Evolutionary conservation across 371 early-diverging fungal species (phyloP).

Genomic region (Mortierella sp.): DNA sequence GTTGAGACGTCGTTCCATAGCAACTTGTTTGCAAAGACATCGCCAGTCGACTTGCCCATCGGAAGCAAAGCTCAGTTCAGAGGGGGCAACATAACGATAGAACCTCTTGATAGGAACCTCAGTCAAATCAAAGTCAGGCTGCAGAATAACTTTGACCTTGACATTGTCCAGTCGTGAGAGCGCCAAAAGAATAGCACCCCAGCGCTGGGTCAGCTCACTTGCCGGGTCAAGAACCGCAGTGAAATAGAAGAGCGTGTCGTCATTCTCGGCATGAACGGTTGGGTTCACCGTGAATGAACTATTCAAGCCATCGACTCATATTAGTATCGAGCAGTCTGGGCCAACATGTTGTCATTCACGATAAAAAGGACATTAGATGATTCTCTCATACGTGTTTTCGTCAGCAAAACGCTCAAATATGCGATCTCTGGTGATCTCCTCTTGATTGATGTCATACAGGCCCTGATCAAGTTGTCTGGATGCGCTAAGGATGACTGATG

Average conservation of each 20-base stretch:
- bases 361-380: not conserved
- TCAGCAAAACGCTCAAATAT: conserved; percentile 16
- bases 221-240: conserved; percentile 81
- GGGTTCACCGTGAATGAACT: conserved; percentile 28
- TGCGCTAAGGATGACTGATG: conserved; percentile 24
- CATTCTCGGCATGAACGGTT: conserved; percentile 18
- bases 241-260: conserved; percentile 65
- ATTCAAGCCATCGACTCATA: not conserved
- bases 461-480: conserved; percentile 32
- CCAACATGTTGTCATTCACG: too few relatives aligned
- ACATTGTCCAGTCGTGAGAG: conserved; percentile 70
- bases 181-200: conserved; percentile 72
- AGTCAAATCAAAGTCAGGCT: conserved; percentile 59
- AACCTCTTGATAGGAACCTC: conserved; percentile 85
- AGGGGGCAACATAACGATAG: conserved; percentile 86
- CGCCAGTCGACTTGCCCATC: conserved; percentile 46
- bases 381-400: conserved; percentile 4
- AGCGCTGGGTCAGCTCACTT: conserved; percentile 80
- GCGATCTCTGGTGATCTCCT: conserved; percentile 30
- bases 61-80: conserved; percentile 70
- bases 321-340: not conserved
- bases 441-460: conserved; percentile 45
- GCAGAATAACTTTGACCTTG: conserved; percentile 70
- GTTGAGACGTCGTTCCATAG: not conserved
- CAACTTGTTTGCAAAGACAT: not conserved